phyloP scores from a whole-genome alignment of 192 early-diverging fungal genomes.

The Cladochytrium replicatum region DNA sequence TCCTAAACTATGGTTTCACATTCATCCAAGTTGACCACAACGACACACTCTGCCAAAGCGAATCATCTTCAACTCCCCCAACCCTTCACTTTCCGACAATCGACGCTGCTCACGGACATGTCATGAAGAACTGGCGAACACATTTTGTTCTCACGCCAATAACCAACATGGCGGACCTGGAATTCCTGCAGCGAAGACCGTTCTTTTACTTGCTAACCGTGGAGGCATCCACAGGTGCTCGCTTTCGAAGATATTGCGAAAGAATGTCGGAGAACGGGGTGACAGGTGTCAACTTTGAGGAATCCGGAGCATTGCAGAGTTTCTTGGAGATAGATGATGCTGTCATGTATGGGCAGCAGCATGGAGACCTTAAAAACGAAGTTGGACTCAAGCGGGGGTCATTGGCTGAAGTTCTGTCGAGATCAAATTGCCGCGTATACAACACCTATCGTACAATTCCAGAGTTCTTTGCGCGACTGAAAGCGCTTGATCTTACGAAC shows the following conservation, averaged over 20 bases:
- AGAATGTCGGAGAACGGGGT: slow-evolving; percentile 5
- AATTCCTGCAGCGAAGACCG: slow-evolving; percentile 52
- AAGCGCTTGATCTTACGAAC: slow-evolving; percentile 52
- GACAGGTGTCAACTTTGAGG: too few relatives aligned
- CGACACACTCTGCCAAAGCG: neutral
- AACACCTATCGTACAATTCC: slow-evolving; percentile 39
- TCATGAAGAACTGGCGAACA: slow-evolving; percentile 64
- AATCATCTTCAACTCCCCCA: neutral
- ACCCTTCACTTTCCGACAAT: slow-evolving; percentile 38
- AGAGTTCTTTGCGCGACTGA: slow-evolving; percentile 32
- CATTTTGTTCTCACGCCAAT: slow-evolving; percentile 66
- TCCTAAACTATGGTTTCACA: slow-evolving; percentile 37
- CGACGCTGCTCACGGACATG: slow-evolving; percentile 51
- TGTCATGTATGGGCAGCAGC: neutral
- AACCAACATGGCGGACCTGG: slow-evolving; percentile 40
- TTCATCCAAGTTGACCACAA: slow-evolving; percentile 16
- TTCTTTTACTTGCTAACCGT: slow-evolving; percentile 78
- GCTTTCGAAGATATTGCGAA: slow-evolving; percentile 38
- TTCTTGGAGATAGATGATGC: neutral
- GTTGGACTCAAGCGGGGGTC: slow-evolving; percentile 1
- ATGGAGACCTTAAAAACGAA: neutral
- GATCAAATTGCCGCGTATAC: slow-evolving; percentile 52
- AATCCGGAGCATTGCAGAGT: too few relatives aligned
- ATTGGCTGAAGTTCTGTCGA: slow-evolving; percentile 19
- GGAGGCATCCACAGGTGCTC: slow-evolving; percentile 62